Evolutionary conservation across 768 basidiomycete genomes (phyloP).

Genomic region (Rossbeevera mucosa): DNA sequence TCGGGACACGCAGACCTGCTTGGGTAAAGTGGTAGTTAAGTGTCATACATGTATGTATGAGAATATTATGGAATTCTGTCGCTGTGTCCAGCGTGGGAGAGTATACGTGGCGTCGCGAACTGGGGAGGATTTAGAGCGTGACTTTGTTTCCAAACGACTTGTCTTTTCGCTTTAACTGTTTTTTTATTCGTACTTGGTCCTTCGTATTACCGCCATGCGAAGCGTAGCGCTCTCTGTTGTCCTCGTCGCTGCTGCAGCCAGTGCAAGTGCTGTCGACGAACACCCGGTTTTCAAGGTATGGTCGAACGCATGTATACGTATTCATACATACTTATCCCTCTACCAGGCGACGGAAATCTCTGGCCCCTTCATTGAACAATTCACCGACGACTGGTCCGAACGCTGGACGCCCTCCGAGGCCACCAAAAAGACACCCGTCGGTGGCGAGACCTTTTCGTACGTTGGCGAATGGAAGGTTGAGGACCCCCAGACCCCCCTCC

Average conservation of each 20-base stretch:
- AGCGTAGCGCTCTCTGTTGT: conserved; percentile 77
- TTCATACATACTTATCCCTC: conserved; percentile 4
- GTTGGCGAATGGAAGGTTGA: conserved; percentile 98
- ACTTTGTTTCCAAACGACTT: conserved; percentile 21
- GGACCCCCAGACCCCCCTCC: conserved; percentile 69
- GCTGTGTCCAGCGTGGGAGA: conserved; percentile 34
- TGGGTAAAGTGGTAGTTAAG: conserved; percentile 41
- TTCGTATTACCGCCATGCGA: conserved; percentile 76
- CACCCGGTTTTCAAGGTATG: conserved; percentile 67
- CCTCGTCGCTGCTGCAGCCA: conserved; percentile 62
- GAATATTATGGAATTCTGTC: conserved; percentile 9
- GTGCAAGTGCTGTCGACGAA: conserved; percentile 56
- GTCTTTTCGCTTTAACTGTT: conserved; percentile 35
- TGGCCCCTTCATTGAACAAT: conserved; percentile 94
- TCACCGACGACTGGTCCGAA: conserved; percentile 82
- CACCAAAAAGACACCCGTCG: conserved; percentile 95
- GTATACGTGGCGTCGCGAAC: conserved; percentile 42
- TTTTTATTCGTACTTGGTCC: conserved; percentile 45
- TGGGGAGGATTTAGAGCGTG: conserved; percentile 32
- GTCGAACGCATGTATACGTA: conserved; percentile 18
- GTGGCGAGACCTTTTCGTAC: conserved; percentile 94
- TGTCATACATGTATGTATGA: background rate
- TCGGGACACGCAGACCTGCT: conserved; percentile 94
- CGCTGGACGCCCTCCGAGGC: conserved; percentile 97
- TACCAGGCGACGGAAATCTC: conserved; percentile 69